Percentiles rank a stretch among this genome's conserved stretches.
phyloP scores from a whole-genome alignment of 129 eudicot species.

The Flaveria brownii region DNA sequence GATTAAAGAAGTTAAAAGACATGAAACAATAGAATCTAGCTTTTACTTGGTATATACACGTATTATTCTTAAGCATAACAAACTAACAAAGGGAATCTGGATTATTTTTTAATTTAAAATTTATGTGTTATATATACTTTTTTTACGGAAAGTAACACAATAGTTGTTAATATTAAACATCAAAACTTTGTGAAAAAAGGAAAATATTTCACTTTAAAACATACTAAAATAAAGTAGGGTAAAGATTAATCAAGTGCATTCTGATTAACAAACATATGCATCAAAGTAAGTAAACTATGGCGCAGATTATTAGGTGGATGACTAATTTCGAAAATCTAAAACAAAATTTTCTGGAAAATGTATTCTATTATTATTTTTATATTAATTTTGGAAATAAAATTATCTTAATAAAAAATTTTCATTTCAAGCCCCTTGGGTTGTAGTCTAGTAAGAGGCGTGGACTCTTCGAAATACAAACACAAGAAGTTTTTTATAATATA shows the following conservation, averaged over 20 bases:
- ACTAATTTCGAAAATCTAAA: background rate
- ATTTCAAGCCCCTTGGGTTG: too few species aligned
- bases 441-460: too few species aligned
- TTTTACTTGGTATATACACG: background rate
- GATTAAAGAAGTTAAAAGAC: too few species aligned
- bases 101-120: background rate
- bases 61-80: background rate
- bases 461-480: too few species aligned
- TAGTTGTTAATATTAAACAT: background rate
- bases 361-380: too few species aligned
- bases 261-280: constrained; percentile 44
- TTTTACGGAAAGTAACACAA: background rate
- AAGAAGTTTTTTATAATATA: too few species aligned
- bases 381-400: too few species aligned
- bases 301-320: constrained; percentile 26
- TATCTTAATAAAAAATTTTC: too few species aligned
- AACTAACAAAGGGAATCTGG: background rate
- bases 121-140: background rate
- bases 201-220: constrained; percentile 30
- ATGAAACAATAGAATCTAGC: background rate
- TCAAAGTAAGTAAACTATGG: constrained; percentile 37
- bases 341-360: background rate
- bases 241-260: constrained; percentile 43
- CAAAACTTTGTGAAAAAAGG: constrained; percentile 11
- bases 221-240: constrained; percentile 20